phyloP scores from a whole-genome alignment of 1,284 basidiomycete genomes.

The Moesziomyces antarcticus region DNA sequence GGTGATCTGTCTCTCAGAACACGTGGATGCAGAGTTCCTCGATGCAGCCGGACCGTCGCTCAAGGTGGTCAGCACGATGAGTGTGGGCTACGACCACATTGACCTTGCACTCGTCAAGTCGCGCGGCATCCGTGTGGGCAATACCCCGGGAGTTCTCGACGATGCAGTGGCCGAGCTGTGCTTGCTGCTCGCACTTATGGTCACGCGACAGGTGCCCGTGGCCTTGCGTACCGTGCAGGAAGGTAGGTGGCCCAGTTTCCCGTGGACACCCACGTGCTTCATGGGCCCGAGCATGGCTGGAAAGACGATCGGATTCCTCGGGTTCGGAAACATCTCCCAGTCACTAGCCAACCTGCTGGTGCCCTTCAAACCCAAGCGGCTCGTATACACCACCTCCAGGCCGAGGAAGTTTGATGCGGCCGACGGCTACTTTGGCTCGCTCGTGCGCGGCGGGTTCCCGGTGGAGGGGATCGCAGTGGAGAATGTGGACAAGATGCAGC shows the following conservation, averaged over 20 bases:
- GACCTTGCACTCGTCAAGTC: conserved; percentile 76
- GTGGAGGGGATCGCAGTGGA: conserved; percentile 29
- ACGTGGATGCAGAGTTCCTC: conserved; percentile 72
- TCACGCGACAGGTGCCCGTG: conserved; percentile 78
- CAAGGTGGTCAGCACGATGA: conserved; percentile 85
- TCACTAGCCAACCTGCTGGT: conserved; percentile 38
- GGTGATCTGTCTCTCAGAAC: conserved; percentile 79
- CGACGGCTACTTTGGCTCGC: conserved; percentile 33
- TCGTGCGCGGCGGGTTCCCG: conserved; percentile 31
- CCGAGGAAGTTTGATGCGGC: conserved; percentile 42
- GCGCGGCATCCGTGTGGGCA: conserved; percentile 80
- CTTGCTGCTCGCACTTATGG: conserved; percentile 90
- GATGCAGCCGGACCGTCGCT: conserved; percentile 71
- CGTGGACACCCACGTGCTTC: conserved; percentile 78
- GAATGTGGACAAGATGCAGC: conserved; percentile 44
- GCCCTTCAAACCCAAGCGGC: conserved; percentile 42
- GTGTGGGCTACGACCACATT: conserved; percentile 77
- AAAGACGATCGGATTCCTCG: conserved; percentile 85
- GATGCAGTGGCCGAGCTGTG: conserved; percentile 90
- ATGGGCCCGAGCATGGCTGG: conserved; percentile 76
- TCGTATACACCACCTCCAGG: conserved; percentile 54
- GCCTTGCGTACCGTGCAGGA: conserved; percentile 76
- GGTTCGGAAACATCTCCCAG: conserved; percentile 81
- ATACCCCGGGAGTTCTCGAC: conserved; percentile 89
- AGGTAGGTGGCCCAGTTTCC: conserved; percentile 76